phyloP scores from a whole-genome alignment of 164 flowering plant genomes.

The Tinospora cordifolia region DNA sequence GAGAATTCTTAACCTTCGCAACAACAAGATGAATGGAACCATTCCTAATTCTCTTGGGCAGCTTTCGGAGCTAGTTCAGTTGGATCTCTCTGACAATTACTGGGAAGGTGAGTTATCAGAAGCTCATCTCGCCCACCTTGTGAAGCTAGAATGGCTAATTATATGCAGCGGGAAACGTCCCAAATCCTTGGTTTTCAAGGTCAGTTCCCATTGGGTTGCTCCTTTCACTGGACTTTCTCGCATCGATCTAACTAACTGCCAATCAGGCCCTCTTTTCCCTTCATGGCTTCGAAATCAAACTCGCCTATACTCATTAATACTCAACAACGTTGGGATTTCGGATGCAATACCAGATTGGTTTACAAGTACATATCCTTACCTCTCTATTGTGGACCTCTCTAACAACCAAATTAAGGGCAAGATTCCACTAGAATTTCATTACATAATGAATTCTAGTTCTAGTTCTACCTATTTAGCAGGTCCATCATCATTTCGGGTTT shows the following conservation, averaged over 20 bases:
- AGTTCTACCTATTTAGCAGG: background rate
- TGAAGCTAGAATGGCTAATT: background rate
- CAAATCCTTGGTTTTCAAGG: slow-evolving; percentile 10
- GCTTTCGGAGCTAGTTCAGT: slow-evolving; percentile 9
- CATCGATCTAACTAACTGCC: background rate
- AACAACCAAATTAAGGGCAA: slow-evolving; percentile 8
- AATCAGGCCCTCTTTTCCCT: slow-evolving; percentile 8
- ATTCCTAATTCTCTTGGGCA: slow-evolving; percentile 16
- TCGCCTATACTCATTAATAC: background rate
- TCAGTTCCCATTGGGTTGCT: slow-evolving; percentile 16
- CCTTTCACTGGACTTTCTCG: slow-evolving; percentile 13
- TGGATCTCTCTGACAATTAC: slow-evolving; percentile 8
- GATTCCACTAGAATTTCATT: background rate
- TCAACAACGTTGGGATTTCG: slow-evolving; percentile 10
- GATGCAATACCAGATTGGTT: slow-evolving; percentile 11
- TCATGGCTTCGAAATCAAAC: slow-evolving; percentile 11
- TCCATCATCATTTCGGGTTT: background rate
- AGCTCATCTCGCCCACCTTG: slow-evolving; percentile 13
- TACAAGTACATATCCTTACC: background rate
- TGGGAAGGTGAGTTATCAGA: slow-evolving; percentile 20
- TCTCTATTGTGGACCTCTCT: slow-evolving; percentile 2
- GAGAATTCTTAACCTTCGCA: background rate
- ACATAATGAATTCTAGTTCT: background rate
- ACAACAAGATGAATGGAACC: background rate
- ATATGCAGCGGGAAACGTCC: background rate